Evolutionary conservation across 495 filamentous ascomycete genomes (phyloP), one percentile per base, ranked within the genome.

Genomic region (Clohesyomyces aquaticus): DNA sequence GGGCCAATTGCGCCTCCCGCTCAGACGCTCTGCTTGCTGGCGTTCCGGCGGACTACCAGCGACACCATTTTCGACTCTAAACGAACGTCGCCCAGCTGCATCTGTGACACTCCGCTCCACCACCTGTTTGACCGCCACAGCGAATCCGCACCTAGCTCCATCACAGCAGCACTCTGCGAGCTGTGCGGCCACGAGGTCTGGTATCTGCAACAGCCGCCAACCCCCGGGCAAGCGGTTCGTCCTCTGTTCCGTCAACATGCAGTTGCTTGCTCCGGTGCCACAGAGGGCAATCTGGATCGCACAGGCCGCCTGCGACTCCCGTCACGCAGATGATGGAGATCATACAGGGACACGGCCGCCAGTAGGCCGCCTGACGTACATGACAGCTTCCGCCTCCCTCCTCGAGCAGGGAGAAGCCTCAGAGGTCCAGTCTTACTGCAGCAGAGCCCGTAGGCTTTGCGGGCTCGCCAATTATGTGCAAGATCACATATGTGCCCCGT

Each of bases 181-280:
- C 60, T 18, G 60, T 63, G 60, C 60, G 43, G 60, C 60, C 60
- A 63, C 60, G 60, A 63, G 60, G 27, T 51, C n/a, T 29, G 38
- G 42, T 14, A 48, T 51, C 22, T 42, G 4, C 11, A 21, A 27
- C 19, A 55, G 47, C 46, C 49, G 18, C 49, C 21, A 62, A 62
- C 53, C 59, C 53, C 45, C 18, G 23, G 21, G 23, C 14, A 22
- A 2, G n/a, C 41, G 47, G 32, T 12, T 49, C 26, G 21, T 27
- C n/a, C 23, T 12, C 18, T 3, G 2, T 46, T 56, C 26, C 1
- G 12, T 16, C 10, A 32, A 51, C 18, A 42, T 18, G n/a, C 12
- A 10, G n/a, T 42, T 18, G 46, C 49, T 60, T 60, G 27, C n/a
- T 32, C 21, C 22, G 29, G 3, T 19, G 8, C 52, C 8, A 50